Percentiles rank a stretch among this genome's conserved stretches.
Evolutionary conservation across 163 green algal species (phyloP).

Genomic region (Scenedesmus sp.): DNA sequence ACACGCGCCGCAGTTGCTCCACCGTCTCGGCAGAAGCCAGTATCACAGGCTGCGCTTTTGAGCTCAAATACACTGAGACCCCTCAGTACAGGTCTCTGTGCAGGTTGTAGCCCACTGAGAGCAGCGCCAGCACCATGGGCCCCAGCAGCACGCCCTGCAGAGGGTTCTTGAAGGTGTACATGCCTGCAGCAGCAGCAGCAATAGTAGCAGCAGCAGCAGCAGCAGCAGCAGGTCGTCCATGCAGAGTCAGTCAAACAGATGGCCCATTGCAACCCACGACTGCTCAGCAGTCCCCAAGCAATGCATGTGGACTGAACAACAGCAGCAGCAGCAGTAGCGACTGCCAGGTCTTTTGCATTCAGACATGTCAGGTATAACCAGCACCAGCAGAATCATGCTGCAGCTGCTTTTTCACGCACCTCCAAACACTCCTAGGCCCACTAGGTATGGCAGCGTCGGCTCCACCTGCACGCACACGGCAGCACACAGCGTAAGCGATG

Average conservation of each 20-base stretch:
- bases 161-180: slow-evolving; percentile 72
- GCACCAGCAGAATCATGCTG: background rate
- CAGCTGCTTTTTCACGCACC: background rate
- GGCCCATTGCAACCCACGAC: background rate
- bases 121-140: slow-evolving; percentile 71
- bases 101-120: slow-evolving; percentile 55
- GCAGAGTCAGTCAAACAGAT: background rate
- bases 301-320: background rate
- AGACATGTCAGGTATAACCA: too few relatives aligned
- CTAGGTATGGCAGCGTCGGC: slow-evolving; percentile 67
- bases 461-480: slow-evolving; percentile 50
- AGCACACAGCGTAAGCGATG: background rate
- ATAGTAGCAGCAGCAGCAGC: too few relatives aligned
- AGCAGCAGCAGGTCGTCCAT: background rate
- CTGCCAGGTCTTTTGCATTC: too few relatives aligned
- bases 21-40: too few relatives aligned
- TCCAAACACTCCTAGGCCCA: slow-evolving; percentile 73
- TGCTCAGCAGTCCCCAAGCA: background rate
- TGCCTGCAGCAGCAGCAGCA: slow-evolving; percentile 43
- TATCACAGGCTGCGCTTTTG: too few relatives aligned
- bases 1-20: too few relatives aligned
- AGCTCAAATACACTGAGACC: too few relatives aligned
- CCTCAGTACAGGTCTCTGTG: slow-evolving; percentile 43
- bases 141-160: slow-evolving; percentile 71
- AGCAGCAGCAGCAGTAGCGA: background rate